Evolutionary conservation across 768 basidiomycete species (phyloP), one percentile per base, ranked within the genome.

Genomic region (Saitozyma podzolica): DNA sequence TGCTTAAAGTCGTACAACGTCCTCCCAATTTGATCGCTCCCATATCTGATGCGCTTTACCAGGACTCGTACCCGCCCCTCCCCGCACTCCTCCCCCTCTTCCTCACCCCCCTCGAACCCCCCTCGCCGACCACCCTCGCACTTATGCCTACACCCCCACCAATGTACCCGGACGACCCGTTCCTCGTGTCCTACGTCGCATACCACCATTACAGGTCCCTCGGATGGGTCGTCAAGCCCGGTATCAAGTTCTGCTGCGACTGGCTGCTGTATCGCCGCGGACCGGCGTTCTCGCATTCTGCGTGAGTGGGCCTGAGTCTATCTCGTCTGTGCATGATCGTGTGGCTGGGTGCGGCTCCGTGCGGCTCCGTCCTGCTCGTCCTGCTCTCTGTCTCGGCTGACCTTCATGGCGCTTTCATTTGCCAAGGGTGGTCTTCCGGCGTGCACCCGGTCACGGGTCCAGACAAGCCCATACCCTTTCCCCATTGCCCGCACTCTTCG

Each of bases 191-290:
- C 72, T 99, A 97, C 70, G 86, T 88, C 54, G 86, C 86, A 3
- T 96, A 94, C 73, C 95, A 98, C 77, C 93, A 98, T 79, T 98
- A 90, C 75, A 86, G 95, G 14, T 92, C 93, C 5, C 84, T 98
- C 8, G 96, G 96, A 29, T 99, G 95, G 96, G 91, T 97, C 17
- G 88, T 96, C 66, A 92, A 93, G 79, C 86, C 87, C 39, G 96
- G 96, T 0, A 87, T 96, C 83, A 99, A 99, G 79, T 99, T 99
- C 80, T 97, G 94, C 70, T 89, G 89, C 45, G 96, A 99, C 73
- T 93, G 89, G 80, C 84, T 99, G 9, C 80, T 98, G 37, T 99
- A 99, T 79, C 93, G 91, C 70, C 86, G 90, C 11, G 96, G 96
- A 0, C 93, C 95, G 2, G 91, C 95, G 0, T 98, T 98, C 78